Percentiles rank a stretch among this genome's conserved stretches.
Conservation (phyloP, 768 basidiomycete species). For the Pisolithus albus region DNA sequence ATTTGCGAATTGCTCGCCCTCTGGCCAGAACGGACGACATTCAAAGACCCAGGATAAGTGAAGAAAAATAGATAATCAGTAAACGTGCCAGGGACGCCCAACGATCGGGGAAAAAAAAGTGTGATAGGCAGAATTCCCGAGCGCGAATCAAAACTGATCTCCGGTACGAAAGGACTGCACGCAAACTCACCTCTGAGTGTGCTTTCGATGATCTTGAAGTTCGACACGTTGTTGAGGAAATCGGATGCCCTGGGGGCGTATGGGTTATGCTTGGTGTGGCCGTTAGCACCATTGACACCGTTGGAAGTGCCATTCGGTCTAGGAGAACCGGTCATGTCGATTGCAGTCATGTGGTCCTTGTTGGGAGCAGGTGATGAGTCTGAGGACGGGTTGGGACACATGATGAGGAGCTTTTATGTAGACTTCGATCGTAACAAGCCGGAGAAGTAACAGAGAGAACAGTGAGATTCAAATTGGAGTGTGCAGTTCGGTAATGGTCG, state of each 20-base stretch:
- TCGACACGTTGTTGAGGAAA: constrained; percentile 86
- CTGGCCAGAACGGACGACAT: constrained; percentile 34
- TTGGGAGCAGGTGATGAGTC: constrained; percentile 35
- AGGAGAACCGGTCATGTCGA: constrained; percentile 44
- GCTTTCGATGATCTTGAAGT: constrained; percentile 96
- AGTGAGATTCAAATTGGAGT: too few species aligned
- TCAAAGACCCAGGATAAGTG: not conserved
- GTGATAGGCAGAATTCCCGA: too few species aligned
- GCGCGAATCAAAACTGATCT: not conserved
- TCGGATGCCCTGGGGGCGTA: constrained; percentile 90
- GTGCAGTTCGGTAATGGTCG: not conserved
- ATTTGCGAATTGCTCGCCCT: constrained; percentile 99
- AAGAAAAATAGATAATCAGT: not conserved
- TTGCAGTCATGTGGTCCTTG: constrained; percentile 62
- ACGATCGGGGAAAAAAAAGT: not conserved
- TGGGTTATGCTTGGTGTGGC: constrained; percentile 50
- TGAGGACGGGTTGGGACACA: constrained; percentile 53
- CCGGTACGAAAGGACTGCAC: too few species aligned
- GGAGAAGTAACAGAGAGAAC: too few species aligned
- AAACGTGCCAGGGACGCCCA: not conserved
- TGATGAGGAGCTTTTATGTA: constrained; percentile 2
- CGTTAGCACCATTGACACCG: constrained; percentile 23
- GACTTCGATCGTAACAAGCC: not conserved
- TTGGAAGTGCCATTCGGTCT: constrained; percentile 32
- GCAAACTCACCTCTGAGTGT: constrained; percentile 66